Conservation (phyloP, 305 asterid species). For the Fraxinus baroniana region DNA sequence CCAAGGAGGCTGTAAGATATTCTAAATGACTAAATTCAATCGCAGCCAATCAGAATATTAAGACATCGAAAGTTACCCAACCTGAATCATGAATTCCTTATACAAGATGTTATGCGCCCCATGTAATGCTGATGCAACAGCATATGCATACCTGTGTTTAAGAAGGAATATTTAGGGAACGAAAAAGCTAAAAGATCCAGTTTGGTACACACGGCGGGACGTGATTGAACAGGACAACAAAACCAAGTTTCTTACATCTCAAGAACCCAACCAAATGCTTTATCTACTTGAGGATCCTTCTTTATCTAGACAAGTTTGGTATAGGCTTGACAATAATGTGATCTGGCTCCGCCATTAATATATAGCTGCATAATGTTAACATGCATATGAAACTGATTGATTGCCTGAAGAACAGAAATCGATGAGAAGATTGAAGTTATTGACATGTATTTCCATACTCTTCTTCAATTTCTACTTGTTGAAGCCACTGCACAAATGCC, state of each 20-base stretch:
- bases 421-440: neutral
- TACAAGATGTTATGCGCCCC: slow-evolving; percentile 63
- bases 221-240: neutral
- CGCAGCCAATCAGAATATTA: neutral
- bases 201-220: neutral
- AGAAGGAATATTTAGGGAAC: slow-evolving; percentile 10
- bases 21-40: neutral
- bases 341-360: slow-evolving; percentile 50
- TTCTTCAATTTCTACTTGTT: slow-evolving; percentile 75
- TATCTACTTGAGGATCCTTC: slow-evolving; percentile 86
- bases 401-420: slow-evolving; percentile 1
- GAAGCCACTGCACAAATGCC: slow-evolving; percentile 99
- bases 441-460: slow-evolving; percentile 42
- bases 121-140: slow-evolving; percentile 84
- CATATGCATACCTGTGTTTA: slow-evolving; percentile 80
- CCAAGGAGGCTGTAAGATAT: slow-evolving; percentile 80
- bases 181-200: neutral
- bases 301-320: slow-evolving; percentile 80
- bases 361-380: slow-evolving; percentile 52
- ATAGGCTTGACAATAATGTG: slow-evolving; percentile 70
- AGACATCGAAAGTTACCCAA: slow-evolving; percentile 17
- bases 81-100: slow-evolving; percentile 98
- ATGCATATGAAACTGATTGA: slow-evolving; percentile 6
- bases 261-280: slow-evolving; percentile 96
- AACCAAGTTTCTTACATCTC: slow-evolving; percentile 59